Evolutionary conservation across 2,329 filamentous ascomycete genomes (phyloP), one percentile per base, ranked within the genome.

Genomic region (Ilyonectria sp.): DNA sequence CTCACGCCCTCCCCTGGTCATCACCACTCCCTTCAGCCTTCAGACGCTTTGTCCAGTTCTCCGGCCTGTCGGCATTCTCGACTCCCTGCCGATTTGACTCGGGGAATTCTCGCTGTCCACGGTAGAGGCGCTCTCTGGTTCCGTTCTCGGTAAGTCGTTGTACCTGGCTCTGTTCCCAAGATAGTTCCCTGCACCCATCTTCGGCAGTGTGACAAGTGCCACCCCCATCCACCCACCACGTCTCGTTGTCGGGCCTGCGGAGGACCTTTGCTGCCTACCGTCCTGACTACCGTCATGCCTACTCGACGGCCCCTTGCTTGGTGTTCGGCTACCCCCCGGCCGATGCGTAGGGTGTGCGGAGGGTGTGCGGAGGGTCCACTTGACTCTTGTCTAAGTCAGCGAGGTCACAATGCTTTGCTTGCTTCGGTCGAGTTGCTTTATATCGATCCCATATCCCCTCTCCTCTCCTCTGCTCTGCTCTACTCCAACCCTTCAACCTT

Each of bases 311-410:
- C 49, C 49, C 54, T 63, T 58, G 47, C 62, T 56, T 68, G 65
- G 50, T 59, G 54, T 55, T 73, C 71, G 71, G 71, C 65, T 71
- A 71, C 69, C 55, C 66, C 69, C 55, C 64, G 64, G 65, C 49
- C 58, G 63, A 55, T 63, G 55, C 44, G 68, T 66, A 73, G 70
- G 72, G 67, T 50, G 71, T 75, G 71, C 61, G 72, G 65, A 71
- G 66, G 73, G 73, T 71, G 70, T 62, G 64, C 66, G 57, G 56
- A 71, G 69, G 66, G 66, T 69, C 74, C 74, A 73, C 73, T 76
- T 76, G 74, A 76, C 74, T 75, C 55, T 70, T 74, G 73, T 76
- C 71, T 75, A 75, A 76, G 74, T 70, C 73, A 76, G 70, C 70
- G 59, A 67, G 70, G 73, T 74, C 74, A 73, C 71, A 69, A 56